A percentile compares a stretch with the other conserved stretches of the same genome.
Conservation (phyloP, 192 early-diverging fungal genomes). For the Geranomyces michiganensis region DNA sequence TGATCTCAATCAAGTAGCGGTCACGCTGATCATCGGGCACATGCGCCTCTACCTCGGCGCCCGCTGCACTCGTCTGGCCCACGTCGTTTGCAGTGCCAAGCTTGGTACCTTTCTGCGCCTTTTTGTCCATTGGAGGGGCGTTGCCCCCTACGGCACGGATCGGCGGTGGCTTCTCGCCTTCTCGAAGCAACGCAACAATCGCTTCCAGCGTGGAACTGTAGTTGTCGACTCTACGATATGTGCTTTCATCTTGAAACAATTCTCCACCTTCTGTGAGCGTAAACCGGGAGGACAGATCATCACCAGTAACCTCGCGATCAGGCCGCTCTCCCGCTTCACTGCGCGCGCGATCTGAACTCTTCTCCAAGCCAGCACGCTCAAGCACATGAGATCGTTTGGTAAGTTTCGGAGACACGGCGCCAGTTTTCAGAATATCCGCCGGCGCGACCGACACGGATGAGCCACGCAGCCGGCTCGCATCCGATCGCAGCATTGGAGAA, state of each 20-base stretch:
- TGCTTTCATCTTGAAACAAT: conserved; percentile 45
- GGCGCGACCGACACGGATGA: conserved; percentile 18
- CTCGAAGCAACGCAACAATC: conserved; percentile 37
- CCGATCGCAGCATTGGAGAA: conserved; percentile 26
- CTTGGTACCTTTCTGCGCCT: conserved; percentile 29
- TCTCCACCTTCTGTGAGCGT: conserved; percentile 43
- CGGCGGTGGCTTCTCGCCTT: conserved; percentile 38
- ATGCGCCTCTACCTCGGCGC: conserved; percentile 21
- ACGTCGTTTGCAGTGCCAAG: neutral
- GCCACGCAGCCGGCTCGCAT: conserved; percentile 15
- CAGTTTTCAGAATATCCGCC: conserved; percentile 19
- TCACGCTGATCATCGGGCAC: conserved; percentile 25
- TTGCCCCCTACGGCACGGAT: conserved; percentile 5
- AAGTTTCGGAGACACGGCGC: conserved; percentile 44
- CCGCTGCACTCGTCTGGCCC: neutral
- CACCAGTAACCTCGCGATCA: conserved; percentile 5
- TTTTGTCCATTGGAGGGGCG: conserved; percentile 39
- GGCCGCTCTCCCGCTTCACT: conserved; percentile 23
- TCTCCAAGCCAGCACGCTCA: conserved; percentile 27
- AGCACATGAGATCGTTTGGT: conserved; percentile 11
- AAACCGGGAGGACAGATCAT: conserved; percentile 37
- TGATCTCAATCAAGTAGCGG: conserved; percentile 39
- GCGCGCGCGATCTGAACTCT: conserved; percentile 30
- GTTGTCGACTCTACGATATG: conserved; percentile 43
- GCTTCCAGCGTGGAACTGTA: conserved; percentile 42